A percentile compares a stretch with the other conserved stretches of the same genome.
Conservation (phyloP, 164 flowering plant species). For the Echeveria elegans region DNA sequence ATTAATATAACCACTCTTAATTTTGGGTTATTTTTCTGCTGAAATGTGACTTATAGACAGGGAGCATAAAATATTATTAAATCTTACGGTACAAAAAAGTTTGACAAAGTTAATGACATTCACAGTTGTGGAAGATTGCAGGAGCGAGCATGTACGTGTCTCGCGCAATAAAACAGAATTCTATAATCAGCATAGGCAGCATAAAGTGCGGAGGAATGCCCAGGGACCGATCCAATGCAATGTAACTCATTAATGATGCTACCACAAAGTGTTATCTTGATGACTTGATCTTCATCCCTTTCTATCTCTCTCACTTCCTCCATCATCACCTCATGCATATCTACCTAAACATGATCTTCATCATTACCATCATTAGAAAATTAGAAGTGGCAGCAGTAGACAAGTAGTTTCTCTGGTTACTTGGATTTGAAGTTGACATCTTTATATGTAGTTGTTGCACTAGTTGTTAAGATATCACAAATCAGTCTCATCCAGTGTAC, state of each 20-base stretch:
- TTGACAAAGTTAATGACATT: not conserved
- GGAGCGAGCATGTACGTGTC: not conserved
- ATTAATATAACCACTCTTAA: too few relatives aligned
- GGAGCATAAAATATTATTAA: too few relatives aligned
- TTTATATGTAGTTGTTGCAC: not conserved
- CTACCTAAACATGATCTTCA: not conserved
- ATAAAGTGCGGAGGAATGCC: not conserved
- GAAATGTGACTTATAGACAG: too few relatives aligned
- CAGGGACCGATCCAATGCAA: constrained; percentile 3
- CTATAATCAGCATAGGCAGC: not conserved
- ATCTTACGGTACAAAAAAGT: not conserved
- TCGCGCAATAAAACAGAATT: not conserved
- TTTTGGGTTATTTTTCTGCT: too few relatives aligned
- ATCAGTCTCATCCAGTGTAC: not conserved
- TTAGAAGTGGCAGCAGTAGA: not conserved
- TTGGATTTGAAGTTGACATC: not conserved
- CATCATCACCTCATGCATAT: not conserved
- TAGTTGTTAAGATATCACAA: not conserved
- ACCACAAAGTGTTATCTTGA: not conserved
- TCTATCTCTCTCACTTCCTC: not conserved
- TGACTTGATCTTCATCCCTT: too few relatives aligned
- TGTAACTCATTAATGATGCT: not conserved
- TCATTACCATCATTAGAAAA: not conserved
- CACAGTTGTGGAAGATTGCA: not conserved
- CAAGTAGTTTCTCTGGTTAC: not conserved